Conservation (phyloP, 441 rosid genomes). For the Kokia cookei region DNA sequence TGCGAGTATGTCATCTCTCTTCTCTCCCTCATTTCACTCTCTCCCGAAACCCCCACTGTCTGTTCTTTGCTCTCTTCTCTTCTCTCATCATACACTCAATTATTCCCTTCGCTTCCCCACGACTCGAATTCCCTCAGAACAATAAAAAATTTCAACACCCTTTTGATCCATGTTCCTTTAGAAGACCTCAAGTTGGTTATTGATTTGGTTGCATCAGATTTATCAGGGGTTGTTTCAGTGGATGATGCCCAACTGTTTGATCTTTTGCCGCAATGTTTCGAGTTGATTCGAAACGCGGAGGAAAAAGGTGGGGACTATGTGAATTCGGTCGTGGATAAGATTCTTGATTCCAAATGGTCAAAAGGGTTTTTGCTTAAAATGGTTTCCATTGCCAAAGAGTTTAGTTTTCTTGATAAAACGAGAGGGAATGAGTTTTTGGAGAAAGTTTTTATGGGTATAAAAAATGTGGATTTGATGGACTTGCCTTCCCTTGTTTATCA, state of each 20-base stretch:
- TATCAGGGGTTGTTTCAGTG: slow-evolving; percentile 18
- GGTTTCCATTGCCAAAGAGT: slow-evolving; percentile 56
- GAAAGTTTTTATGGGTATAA: slow-evolving; percentile 63
- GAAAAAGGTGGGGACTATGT: slow-evolving; percentile 34
- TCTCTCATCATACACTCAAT: slow-evolving; percentile 45
- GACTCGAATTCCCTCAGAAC: slow-evolving; percentile 61
- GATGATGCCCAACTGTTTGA: slow-evolving; percentile 77
- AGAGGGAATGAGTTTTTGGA: slow-evolving; percentile 56
- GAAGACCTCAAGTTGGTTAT: slow-evolving; percentile 32
- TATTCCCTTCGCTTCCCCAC: slow-evolving; percentile 49
- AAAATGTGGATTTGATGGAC: slow-evolving; percentile 58
- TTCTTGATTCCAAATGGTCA: slow-evolving; percentile 51
- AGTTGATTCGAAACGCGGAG: slow-evolving; percentile 29
- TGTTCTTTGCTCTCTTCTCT: slow-evolving; percentile 55
- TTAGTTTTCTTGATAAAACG: slow-evolving; percentile 40
- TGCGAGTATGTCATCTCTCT: slow-evolving; percentile 53
- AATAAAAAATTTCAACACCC: slow-evolving; percentile 40
- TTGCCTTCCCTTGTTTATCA: slow-evolving; percentile 72
- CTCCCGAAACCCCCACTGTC: slow-evolving; percentile 35
- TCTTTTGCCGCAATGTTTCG: slow-evolving; percentile 56
- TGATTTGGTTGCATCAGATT: slow-evolving; percentile 29
- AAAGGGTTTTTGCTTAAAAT: slow-evolving; percentile 50
- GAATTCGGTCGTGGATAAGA: slow-evolving; percentile 31
- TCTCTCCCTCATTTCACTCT: slow-evolving; percentile 49
- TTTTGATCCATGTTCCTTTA: slow-evolving; percentile 26